A percentile compares a stretch with the other conserved stretches of the same genome.
Conservation (phyloP, 345 rosid species). For the Streptanthus diversifolius region DNA sequence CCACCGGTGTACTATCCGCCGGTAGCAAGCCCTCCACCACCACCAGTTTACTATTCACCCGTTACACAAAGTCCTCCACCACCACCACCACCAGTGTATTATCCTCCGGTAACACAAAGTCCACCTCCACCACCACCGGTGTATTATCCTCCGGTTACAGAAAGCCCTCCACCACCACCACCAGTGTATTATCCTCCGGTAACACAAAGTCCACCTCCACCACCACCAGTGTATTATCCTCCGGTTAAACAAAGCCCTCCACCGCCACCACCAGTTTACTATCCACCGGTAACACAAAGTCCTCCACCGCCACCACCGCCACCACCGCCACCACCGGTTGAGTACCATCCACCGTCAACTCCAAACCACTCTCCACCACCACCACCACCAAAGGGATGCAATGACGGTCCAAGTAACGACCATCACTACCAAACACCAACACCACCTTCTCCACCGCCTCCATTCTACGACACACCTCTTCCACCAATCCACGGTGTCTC, state of each 20-base stretch:
- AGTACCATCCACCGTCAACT: constrained; percentile 23
- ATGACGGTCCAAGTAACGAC: constrained; percentile 25
- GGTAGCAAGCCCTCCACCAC: constrained; percentile 17
- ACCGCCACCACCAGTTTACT: constrained; percentile 32
- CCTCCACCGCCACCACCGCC: constrained; percentile 29
- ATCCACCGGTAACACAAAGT: not conserved
- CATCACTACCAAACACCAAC: constrained; percentile 31
- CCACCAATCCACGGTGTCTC: constrained; percentile 34
- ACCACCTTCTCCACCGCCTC: constrained; percentile 29
- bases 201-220: constrained; percentile 22
- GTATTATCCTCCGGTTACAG: not conserved
- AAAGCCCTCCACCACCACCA: constrained; percentile 14
- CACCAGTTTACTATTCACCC: constrained; percentile 6
- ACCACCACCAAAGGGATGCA: constrained; percentile 29
- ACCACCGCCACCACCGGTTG: constrained; percentile 23
- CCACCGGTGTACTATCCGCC: constrained; percentile 25
- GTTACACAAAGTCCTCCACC: constrained; percentile 20
- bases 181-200: constrained; percentile 27
- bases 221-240: constrained; percentile 6
- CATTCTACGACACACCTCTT: constrained; percentile 22
- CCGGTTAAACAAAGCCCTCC: constrained; percentile 18
- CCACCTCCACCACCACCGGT: constrained; percentile 24
- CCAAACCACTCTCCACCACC: constrained; percentile 23
- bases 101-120: not conserved
- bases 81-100: constrained; percentile 21